These are phyloP conservation scores for Chlorella sp. DNA, from an alignment of 139 green algal species.

Conservation along the genomic window DNA sequence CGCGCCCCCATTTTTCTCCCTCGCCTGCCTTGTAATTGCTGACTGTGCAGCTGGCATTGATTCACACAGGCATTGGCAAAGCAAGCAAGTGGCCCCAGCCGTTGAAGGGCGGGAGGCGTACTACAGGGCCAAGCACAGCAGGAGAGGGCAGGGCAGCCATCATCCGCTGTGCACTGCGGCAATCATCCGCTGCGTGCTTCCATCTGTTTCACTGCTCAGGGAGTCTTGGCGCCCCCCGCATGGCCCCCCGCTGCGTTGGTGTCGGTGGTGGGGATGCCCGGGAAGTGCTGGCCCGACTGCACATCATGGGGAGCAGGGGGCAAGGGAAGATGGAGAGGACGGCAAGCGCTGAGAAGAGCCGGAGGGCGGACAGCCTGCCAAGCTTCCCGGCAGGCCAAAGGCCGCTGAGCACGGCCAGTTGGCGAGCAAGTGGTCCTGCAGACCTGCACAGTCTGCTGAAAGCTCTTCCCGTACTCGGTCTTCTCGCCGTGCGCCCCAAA, in stretches of 20 bases:
- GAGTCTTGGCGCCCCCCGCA: slow-evolving; percentile 25
- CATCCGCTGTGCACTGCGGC: background rate
- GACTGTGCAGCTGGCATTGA: too few species aligned
- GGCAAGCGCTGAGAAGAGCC: too few species aligned
- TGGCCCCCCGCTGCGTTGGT: slow-evolving; percentile 24
- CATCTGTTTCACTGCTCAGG: background rate
- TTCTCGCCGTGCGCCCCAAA: slow-evolving; percentile 45
- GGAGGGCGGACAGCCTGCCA: too few species aligned
- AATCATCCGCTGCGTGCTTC: background rate
- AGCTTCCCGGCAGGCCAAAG: too few species aligned
- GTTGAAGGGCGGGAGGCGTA: background rate
- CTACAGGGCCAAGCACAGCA: background rate
- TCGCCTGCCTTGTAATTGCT: too few species aligned
- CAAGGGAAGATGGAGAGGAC: too few species aligned
- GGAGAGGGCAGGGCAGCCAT: too few species aligned
- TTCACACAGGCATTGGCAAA: too few species aligned
- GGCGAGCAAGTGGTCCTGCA: background rate
- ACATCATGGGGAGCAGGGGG: background rate
- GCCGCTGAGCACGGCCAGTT: too few species aligned
- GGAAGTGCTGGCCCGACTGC: slow-evolving; percentile 9
- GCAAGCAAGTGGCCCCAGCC: too few species aligned
- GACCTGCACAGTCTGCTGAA: background rate
- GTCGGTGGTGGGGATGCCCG: slow-evolving; percentile 15
- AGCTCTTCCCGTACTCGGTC: background rate
- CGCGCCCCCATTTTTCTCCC: too few species aligned